Evolutionary conservation across 352 stramenopile species (phyloP).

Genomic region (Elongisporangium anandrum): DNA sequence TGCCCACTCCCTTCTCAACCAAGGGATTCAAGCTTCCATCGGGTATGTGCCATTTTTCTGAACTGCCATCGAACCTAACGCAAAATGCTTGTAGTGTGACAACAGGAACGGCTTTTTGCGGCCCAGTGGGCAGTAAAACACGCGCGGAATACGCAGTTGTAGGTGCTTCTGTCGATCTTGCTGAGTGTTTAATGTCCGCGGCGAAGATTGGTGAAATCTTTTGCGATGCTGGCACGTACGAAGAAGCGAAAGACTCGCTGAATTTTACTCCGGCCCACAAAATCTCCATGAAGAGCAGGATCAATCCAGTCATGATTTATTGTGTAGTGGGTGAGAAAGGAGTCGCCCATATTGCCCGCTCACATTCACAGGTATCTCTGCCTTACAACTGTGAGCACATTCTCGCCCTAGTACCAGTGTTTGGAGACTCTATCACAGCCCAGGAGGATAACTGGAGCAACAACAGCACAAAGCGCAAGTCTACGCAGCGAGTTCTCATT

Average conservation of each 20-base stretch:
- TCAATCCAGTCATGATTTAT: slow-evolving; percentile 36
- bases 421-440: no score
- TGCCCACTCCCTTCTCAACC: slow-evolving; percentile 54
- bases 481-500: slow-evolving; percentile 44
- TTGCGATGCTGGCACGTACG: slow-evolving; percentile 62
- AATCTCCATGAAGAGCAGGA: slow-evolving; percentile 64
- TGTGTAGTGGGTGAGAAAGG: slow-evolving; percentile 22
- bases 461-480: no score
- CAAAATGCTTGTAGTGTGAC: slow-evolving; percentile 42
- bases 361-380: slow-evolving; percentile 4
- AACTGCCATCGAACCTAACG: no score
- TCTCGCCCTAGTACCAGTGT: slow-evolving; percentile 38
- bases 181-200: slow-evolving; percentile 68
- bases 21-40: slow-evolving; percentile 57
- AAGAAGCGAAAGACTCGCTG: slow-evolving; percentile 50
- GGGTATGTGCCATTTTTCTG: slow-evolving; percentile 23
- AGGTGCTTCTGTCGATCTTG: slow-evolving; percentile 78
- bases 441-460: not conserved
- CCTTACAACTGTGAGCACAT: slow-evolving; percentile 51
- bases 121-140: slow-evolving; percentile 58
- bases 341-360: not conserved
- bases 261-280: slow-evolving; percentile 40
- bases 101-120: slow-evolving; percentile 68
- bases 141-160: slow-evolving; percentile 80
- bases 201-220: slow-evolving; percentile 53